Evolutionary conservation across 371 early-diverging fungal species (phyloP), one percentile per base, ranked within the genome.

Genomic region (Syncephalis plumigaleata): DNA sequence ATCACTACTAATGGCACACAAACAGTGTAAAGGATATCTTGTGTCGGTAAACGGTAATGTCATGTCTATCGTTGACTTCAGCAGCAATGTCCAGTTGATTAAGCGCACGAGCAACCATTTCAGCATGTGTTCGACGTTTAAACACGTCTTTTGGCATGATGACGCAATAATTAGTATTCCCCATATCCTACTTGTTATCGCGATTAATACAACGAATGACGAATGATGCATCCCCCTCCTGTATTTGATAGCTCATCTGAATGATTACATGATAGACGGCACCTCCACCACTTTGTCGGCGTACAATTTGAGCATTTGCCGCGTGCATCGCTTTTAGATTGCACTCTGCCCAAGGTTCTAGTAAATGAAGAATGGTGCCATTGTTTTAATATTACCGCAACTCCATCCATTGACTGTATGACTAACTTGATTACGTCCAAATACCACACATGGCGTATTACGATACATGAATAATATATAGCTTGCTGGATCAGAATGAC

Each of bases 311-410:
- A 3, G 94, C 75, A 11, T 63, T 58, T 20, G 79, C 60, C n/a
- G 61, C 52, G 15, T 54, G 61, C 75, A 92, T 66, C 47, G 71
- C 60, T 21, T 55, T 58, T 44, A 92, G 55, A 56, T 90, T 79
- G 61, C 90, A 87, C 56, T 96, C 97, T 47, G 79, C 77, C 77
- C 87, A 96, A 4, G 94, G 92, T 52, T 96, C 95, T 77, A 84
- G 55, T 15, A 4, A 25, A 18, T 31, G 11, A 31, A 7, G 11
- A 4, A 31, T 11, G 11, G 2, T 13, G 18, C 31, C 44, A 38
- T 44, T 23, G 36, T 21, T 36, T 43, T 27, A 37, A 25, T 17
- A 18, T n/a, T 3, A 23, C 9, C n/a, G 26, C 36, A 20, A 20
- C 36, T 1, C 0, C 13, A 42, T 18, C 17, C 37, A 26, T 3